These are phyloP conservation scores for Panellus pusillus DNA, from an alignment of 768 basidiomycete genomes.

Conservation along the genomic window DNA sequence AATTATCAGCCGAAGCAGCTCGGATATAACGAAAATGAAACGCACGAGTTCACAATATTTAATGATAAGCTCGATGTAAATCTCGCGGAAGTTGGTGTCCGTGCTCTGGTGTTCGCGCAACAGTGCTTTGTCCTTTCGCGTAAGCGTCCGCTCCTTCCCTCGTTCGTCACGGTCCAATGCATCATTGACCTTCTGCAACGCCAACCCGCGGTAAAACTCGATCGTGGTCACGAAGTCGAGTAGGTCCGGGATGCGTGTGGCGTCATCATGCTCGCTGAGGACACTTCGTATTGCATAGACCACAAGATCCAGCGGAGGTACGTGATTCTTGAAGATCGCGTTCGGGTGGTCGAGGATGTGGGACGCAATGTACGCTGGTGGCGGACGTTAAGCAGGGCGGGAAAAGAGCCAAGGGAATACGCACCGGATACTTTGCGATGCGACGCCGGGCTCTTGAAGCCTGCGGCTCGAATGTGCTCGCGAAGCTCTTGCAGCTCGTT, in stretches of 20 bases:
- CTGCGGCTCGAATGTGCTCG: slow-evolving; percentile 7
- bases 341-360: slow-evolving; percentile 14
- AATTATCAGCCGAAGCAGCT: background rate
- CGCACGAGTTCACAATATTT: slow-evolving; percentile 9
- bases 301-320: slow-evolving; percentile 19
- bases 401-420: background rate
- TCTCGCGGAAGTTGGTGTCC: background rate
- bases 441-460: slow-evolving; percentile 8
- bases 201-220: slow-evolving; percentile 14
- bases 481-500: slow-evolving; percentile 10
- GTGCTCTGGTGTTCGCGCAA: background rate
- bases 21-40: background rate
- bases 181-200: slow-evolving; percentile 9
- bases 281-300: slow-evolving; percentile 5
- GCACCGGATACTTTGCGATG: slow-evolving; percentile 8
- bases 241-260: slow-evolving; percentile 9
- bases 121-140: background rate
- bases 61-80: slow-evolving; percentile 9
- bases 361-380: slow-evolving; percentile 8
- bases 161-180: slow-evolving; percentile 1
- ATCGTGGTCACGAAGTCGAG: slow-evolving; percentile 18
- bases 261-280: background rate
- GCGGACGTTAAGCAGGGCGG: slow-evolving; percentile 2
- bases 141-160: background rate
- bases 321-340: slow-evolving; percentile 11